Base-by-base conservation (phyloP, 768 basidiomycete genomes). In the Amanita pallidorosea region DNA sequence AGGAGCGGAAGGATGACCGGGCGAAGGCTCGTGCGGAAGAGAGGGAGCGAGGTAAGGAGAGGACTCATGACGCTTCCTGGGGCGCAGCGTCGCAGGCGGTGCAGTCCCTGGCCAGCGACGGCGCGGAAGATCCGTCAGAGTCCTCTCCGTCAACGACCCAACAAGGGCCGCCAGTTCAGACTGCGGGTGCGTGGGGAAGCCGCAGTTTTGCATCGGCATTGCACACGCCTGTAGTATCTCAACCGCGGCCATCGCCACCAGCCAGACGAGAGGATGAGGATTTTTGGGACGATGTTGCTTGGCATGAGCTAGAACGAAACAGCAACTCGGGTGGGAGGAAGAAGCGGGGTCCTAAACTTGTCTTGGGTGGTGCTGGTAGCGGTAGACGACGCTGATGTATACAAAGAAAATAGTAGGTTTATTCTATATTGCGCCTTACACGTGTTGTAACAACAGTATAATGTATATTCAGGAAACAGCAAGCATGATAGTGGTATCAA, bases 121-220 rank as follows among this genome's bases (percentile, higher is more conserved):
- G 31, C 9, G 31, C 17, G 15, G 41, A 44, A 27, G 49, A 41
- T 3, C 13, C 20, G 11, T 20, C 38, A n/a, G 46, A 47, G 3
- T 13, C 9, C 11, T 42, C 29, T 15, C 29, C 23, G 31, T 38
- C 34, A 41, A 12, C 25, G 34, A 42, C 27, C 5, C 33, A 34
- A 36, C 35, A 27, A 25, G 23, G 22, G 37, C 45, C 45, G 33
- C 33, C 17, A 38, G 35, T 12, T 8, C 49, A 33, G 20, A 15
- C 38, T 11, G 54, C 72, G 7, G 86, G 86, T 17, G 86, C 78
- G 23, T 91, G 88, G 89, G 88, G 88, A 20, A 69, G 74, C 15
- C 72, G 85, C 50, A 90, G 86, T 56, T 92, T 93, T 63, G 90
- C 90, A 11, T 82, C 86, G 8, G 84, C 88, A 0, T 65, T 85